These are phyloP conservation scores for Diospyros kaki DNA, from an alignment of 148 eudicot species.

Conservation along the genomic window DNA sequence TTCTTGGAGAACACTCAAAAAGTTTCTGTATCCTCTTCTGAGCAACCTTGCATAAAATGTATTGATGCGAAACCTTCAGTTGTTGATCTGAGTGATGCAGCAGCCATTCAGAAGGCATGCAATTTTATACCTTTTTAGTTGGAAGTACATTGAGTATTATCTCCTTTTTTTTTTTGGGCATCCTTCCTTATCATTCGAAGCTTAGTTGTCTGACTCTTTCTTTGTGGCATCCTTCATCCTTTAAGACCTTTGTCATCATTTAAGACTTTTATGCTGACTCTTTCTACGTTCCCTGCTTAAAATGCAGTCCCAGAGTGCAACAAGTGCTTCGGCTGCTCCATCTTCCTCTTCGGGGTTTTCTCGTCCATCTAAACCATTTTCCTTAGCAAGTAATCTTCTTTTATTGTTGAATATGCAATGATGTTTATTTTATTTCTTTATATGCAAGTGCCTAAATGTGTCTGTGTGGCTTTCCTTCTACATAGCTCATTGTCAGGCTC, in stretches of 20 bases:
- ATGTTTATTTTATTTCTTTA: not conserved
- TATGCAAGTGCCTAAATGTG: not conserved
- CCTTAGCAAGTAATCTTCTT: constrained; percentile 56
- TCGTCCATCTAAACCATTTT: constrained; percentile 60
- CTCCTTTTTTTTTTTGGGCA: not conserved
- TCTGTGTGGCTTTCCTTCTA: not conserved
- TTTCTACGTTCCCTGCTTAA: constrained; percentile 3
- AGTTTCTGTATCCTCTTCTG: constrained; percentile 39
- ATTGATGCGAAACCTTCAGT: constrained; percentile 38
- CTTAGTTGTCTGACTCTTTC: not conserved
- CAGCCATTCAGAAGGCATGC: constrained; percentile 50
- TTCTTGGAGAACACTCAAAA: constrained; percentile 53
- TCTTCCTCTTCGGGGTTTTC: constrained; percentile 54
- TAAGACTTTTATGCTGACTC: no score
- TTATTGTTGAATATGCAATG: not conserved
- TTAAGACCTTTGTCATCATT: no score
- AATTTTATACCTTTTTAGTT: not conserved
- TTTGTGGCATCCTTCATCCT: not conserved
- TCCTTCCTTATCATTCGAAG: not conserved
- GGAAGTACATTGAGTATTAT: not conserved
- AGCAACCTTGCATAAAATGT: constrained; percentile 38
- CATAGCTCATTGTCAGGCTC: not conserved
- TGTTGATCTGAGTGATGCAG: constrained; percentile 36
- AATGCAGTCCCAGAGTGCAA: constrained; percentile 50
- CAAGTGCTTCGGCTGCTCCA: constrained; percentile 42